phyloP scores from a whole-genome alignment of 495 filamentous ascomycete species.

The Penicillium herquei region DNA sequence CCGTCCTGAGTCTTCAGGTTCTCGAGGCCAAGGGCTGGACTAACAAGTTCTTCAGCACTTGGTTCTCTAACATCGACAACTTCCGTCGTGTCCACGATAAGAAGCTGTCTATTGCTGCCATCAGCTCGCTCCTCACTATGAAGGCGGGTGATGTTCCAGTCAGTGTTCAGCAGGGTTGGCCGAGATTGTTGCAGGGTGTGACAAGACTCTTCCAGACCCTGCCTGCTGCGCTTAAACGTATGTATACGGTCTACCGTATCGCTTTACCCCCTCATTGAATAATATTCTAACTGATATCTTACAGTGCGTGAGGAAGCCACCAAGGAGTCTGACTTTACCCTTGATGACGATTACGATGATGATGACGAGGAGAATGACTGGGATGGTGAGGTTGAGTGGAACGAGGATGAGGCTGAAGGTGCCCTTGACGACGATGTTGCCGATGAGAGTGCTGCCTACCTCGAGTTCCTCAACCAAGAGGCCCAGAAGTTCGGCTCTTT shows the following conservation, averaged over 20 bases:
- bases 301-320: constrained; percentile 86
- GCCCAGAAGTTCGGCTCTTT: constrained; percentile 77
- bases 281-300: constrained; percentile 16
- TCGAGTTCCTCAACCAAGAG: constrained; percentile 94
- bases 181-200: constrained; percentile 87
- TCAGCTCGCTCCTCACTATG: constrained; percentile 77
- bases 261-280: neutral
- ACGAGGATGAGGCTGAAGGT: constrained; percentile 59
- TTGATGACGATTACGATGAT: constrained; percentile 73
- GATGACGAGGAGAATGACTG: constrained; percentile 70
- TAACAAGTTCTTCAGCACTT: constrained; percentile 98
- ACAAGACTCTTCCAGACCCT: constrained; percentile 88
- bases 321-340: constrained; percentile 78
- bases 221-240: constrained; percentile 81
- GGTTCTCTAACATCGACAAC: constrained; percentile 94
- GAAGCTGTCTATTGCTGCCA: constrained; percentile 93
- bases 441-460: constrained; percentile 89
- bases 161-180: constrained; percentile 94
- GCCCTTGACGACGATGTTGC: constrained; percentile 63
- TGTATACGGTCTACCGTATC: constrained; percentile 21
- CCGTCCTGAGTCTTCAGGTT: constrained; percentile 73
- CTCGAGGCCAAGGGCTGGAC: constrained; percentile 92
- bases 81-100: constrained; percentile 97
- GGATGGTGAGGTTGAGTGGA: constrained; percentile 67
- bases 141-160: constrained; percentile 72